Conservation (phyloP, 2,329 filamentous ascomycete species). For the Pseudopithomyces maydicus region DNA sequence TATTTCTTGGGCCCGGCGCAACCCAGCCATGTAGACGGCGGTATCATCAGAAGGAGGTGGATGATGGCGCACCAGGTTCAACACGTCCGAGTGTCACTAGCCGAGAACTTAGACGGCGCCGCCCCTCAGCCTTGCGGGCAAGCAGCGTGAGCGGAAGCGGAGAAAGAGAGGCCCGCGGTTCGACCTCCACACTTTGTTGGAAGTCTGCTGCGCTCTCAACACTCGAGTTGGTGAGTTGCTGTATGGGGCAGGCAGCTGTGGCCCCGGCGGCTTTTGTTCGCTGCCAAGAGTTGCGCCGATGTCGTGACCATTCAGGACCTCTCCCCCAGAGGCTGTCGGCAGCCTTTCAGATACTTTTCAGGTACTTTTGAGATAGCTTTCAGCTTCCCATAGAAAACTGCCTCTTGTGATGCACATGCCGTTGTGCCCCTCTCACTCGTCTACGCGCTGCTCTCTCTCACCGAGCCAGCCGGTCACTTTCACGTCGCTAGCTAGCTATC, state of each 20-base stretch:
- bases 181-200: conserved; percentile 15
- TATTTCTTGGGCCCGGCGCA: conserved; percentile 48
- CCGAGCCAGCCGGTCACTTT: conserved; percentile 6
- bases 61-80: conserved; percentile 42
- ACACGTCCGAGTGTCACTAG: conserved; percentile 44
- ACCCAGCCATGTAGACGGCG: conserved; percentile 51
- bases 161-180: conserved; percentile 11
- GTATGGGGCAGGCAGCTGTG: conserved; percentile 28
- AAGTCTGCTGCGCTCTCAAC: conserved; percentile 22
- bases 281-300: conserved; percentile 23
- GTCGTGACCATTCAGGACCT: conserved; percentile 24
- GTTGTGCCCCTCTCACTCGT: background rate
- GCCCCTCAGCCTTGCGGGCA: conserved; percentile 18
- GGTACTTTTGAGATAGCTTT: background rate
- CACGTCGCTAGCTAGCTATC: conserved; percentile 11
- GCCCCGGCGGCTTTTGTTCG: conserved; percentile 29
- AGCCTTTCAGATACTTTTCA: conserved; percentile 1
- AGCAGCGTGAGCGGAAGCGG: conserved; percentile 15
- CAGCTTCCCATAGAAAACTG: conserved; percentile 8
- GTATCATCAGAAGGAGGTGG: conserved; percentile 39
- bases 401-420: conserved; percentile 5
- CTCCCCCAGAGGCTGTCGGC: background rate
- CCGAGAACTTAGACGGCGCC: conserved; percentile 34
- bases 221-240: conserved; percentile 24
- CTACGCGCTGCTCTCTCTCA: conserved; percentile 1